phyloP scores from a whole-genome alignment of 2,329 filamentous ascomycete genomes.

The Fusarium armeniacum region DNA sequence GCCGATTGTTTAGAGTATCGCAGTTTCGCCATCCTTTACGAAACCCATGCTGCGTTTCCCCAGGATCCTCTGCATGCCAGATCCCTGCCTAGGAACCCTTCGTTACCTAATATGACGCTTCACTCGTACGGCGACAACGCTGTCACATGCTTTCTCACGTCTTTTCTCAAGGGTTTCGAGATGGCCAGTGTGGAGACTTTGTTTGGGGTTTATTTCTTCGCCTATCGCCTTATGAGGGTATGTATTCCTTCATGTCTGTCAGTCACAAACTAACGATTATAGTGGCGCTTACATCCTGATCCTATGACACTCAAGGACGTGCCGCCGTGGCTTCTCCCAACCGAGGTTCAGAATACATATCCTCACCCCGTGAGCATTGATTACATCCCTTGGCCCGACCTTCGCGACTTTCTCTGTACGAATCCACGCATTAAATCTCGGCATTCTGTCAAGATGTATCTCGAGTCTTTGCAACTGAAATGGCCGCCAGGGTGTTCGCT shows the following conservation, averaged over 20 bases:
- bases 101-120: conserved; percentile 44
- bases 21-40: conserved; percentile 47
- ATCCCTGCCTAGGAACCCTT: conserved; percentile 45
- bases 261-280: conserved; percentile 3
- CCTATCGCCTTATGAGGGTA: conserved; percentile 47
- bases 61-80: conserved; percentile 37
- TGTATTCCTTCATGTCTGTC: neutral
- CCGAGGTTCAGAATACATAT: conserved; percentile 43
- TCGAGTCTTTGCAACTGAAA: conserved; percentile 39
- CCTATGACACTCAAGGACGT: conserved; percentile 43
- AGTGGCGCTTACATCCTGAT: conserved; percentile 48
- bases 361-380: conserved; percentile 47
- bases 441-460: conserved; percentile 46
- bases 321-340: conserved; percentile 42
- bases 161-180: conserved; percentile 45
- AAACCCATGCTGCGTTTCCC: conserved; percentile 45
- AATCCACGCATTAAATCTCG: conserved; percentile 38
- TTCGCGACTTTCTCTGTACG: conserved; percentile 44
- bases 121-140: conserved; percentile 45
- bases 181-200: conserved; percentile 45
- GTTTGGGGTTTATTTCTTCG: conserved; percentile 46
- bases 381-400: conserved; percentile 47
- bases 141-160: conserved; percentile 41
- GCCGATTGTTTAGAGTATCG: conserved; percentile 47
- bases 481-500: conserved; percentile 43